Conservation (phyloP, 306 rosid species). For the Prunus dulcis region DNA sequence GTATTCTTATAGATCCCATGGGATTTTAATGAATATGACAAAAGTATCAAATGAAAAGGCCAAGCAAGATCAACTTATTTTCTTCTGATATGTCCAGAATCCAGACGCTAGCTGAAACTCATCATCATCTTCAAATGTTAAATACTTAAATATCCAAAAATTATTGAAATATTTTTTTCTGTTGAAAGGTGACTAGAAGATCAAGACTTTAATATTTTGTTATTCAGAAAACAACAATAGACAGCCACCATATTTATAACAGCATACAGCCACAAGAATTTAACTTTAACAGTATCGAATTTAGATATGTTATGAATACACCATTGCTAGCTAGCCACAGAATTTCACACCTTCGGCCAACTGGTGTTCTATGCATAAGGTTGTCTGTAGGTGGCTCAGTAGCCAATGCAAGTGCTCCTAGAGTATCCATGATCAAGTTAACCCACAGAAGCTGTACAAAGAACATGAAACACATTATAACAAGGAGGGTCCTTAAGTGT, state of each 20-base stretch:
- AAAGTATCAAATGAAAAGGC: not conserved
- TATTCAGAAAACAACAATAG: not conserved
- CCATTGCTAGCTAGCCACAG: not conserved
- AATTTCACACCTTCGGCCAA: constrained; percentile 81
- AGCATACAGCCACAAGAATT: not conserved
- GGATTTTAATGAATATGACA: too few species aligned
- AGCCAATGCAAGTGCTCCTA: constrained; percentile 97
- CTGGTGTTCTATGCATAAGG: constrained; percentile 84
- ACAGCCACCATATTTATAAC: constrained; percentile 12
- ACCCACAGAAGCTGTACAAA: constrained; percentile 90
- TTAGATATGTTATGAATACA: not conserved
- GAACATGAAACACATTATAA: constrained; percentile 20
- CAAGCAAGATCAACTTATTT: not conserved
- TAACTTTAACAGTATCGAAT: constrained; percentile 7
- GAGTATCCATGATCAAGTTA: constrained; percentile 97
- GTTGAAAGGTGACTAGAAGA: not conserved
- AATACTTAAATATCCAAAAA: not conserved
- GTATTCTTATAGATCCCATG: too few species aligned
- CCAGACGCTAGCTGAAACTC: not conserved
- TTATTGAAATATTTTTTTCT: not conserved
- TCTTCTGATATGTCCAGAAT: not conserved
- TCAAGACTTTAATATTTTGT: not conserved
- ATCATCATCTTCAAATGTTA: not conserved
- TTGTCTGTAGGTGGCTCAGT: constrained; percentile 95
- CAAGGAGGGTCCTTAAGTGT: not conserved